phyloP scores from a whole-genome alignment of 257 asterid genomes.

The Solanum paucissectum region DNA sequence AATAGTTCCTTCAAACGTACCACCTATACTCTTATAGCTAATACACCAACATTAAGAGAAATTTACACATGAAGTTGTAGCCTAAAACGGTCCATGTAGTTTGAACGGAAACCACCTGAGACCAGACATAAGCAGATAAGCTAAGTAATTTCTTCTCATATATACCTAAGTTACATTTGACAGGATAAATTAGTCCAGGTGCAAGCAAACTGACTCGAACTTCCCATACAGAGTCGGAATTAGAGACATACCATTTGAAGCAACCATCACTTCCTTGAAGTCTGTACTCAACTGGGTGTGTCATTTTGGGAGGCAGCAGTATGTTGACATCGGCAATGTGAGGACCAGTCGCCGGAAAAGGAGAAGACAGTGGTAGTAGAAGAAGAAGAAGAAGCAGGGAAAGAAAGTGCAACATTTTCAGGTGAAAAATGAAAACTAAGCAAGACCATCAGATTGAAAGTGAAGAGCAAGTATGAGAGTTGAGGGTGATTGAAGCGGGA shows the following conservation, averaged over 20 bases:
- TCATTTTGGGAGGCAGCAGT: slow-evolving; percentile 85
- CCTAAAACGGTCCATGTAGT: not conserved
- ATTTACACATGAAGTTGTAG: not conserved
- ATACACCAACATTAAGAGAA: not conserved
- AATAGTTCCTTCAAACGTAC: not conserved
- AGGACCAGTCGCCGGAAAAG: slow-evolving; percentile 44
- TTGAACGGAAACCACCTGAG: not conserved
- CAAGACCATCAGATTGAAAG: not conserved
- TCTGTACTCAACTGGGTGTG: slow-evolving; percentile 79
- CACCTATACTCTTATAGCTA: not conserved
- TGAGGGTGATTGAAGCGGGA: not conserved
- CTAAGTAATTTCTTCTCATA: not conserved
- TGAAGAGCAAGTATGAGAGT: not conserved
- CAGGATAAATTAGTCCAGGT: not conserved
- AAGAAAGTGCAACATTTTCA: not conserved
- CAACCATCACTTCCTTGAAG: slow-evolving; percentile 97
- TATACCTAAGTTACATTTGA: not conserved
- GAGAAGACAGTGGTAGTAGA: not conserved
- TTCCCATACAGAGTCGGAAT: not conserved
- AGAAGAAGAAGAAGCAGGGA: not conserved
- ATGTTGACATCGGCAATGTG: slow-evolving; percentile 89
- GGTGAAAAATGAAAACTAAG: not conserved
- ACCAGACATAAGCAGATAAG: not conserved
- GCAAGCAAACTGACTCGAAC: not conserved
- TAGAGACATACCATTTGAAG: slow-evolving; percentile 55